Evolutionary conservation across 495 filamentous ascomycete species (phyloP), one percentile per base, ranked within the genome.

Genomic region (Oidiodendron maius): DNA sequence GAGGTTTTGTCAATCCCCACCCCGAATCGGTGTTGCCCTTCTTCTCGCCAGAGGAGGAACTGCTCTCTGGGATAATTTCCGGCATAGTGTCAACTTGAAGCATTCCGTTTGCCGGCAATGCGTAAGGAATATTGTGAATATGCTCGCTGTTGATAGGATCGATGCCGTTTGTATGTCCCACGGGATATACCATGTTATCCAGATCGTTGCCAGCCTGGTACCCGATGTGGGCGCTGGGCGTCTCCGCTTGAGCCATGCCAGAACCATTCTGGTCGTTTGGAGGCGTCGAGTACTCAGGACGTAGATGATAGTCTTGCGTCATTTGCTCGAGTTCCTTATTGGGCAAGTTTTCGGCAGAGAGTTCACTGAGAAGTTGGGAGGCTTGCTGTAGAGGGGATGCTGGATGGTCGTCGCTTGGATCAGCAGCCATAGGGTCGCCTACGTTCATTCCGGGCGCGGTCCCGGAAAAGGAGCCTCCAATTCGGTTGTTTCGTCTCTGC

Each of bases 131-230:
- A 55, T 95, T 95, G 68, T 89, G 77, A 57, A 95, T 87, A 58
- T 96, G 89, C 51, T 95, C 90, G 52, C 86, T 84, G 59, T 91
- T 91, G 78, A 91, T 91, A 6, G 90, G 90, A 64, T 96, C 90
- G 58, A 96, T 96, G 20, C 90, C 90, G 50, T 90, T 84, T 4
- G 83, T 90, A 41, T 88, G 80, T 0, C 90, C 90, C 15, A 94
- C 87, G 0, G 90, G 90, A 63, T 96, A 96, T 13, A 96, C 89
- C 50, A 94, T 75, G 46, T 82, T 81, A 50, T 93, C 87, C 34
- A 88, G 69, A 40, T 95, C 90, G 53, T 64, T 74, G n/a, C 75
- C 57, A 20, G 70, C 67, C 47, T 71, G 69, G 44, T 51, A 61
- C 67, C 69, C 45, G 66, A 62, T 32, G 70, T 60, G 12, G 26